Evolutionary conservation across 768 basidiomycete species (phyloP).

Genomic region (Sistotremastrum niveocremeum): DNA sequence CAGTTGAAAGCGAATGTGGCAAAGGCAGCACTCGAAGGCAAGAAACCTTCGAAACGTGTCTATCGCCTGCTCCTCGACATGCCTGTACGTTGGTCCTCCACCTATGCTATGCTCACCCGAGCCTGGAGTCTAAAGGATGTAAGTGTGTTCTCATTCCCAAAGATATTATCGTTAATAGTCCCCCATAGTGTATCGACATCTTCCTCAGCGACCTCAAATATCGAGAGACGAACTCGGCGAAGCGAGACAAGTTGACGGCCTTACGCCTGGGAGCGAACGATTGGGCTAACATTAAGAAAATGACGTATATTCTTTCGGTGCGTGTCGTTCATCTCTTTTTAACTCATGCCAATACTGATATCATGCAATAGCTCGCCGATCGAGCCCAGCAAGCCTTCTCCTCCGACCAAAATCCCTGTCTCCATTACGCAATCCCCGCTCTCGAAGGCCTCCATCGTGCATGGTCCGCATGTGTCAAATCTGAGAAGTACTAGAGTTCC

Average conservation of each 20-base stretch:
- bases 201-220: slow-evolving; percentile 14
- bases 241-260: slow-evolving; percentile 7
- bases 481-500: no score
- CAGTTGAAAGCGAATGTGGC: no score
- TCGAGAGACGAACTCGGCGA: slow-evolving; percentile 9
- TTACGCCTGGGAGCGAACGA: slow-evolving; percentile 10
- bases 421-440: slow-evolving; percentile 18
- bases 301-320: slow-evolving; percentile 12
- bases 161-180: neutral
- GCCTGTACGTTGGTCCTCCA: slow-evolving; percentile 1
- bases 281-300: slow-evolving; percentile 12
- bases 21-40: neutral
- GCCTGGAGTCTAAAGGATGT: slow-evolving; percentile 11
- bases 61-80: neutral
- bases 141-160: neutral
- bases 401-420: slow-evolving; percentile 11
- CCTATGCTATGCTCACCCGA: slow-evolving; percentile 5
- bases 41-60: neutral
- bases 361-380: slow-evolving; percentile 14
- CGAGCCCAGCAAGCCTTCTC: slow-evolving; percentile 20
- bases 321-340: neutral
- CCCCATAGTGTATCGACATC: slow-evolving; percentile 8
- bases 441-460: slow-evolving; percentile 17
- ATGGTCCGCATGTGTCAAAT: slow-evolving; percentile 8
- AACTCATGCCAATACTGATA: neutral